Conservation (phyloP, 2,329 filamentous ascomycete species). For the Ceratocystis ficicola region DNA sequence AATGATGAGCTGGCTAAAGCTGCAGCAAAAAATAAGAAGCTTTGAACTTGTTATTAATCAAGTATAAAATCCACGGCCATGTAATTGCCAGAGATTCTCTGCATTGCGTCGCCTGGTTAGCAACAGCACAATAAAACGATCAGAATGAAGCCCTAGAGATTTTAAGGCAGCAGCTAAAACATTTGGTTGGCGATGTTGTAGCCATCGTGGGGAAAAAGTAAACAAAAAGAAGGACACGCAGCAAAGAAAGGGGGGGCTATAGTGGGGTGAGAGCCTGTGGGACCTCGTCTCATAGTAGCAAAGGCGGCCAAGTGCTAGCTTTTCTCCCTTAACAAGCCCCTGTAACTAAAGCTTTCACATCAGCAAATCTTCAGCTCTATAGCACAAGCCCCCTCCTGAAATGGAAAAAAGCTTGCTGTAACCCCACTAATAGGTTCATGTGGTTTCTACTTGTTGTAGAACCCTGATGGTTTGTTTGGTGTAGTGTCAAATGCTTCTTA, state of each 20-base stretch:
- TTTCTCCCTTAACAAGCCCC: too few species aligned
- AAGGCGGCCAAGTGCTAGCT: too few species aligned
- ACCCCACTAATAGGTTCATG: not conserved
- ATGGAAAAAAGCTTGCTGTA: not conserved
- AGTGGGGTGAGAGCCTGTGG: not conserved
- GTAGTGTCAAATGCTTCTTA: not conserved
- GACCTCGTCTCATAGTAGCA: not conserved
- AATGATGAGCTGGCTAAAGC: not conserved
- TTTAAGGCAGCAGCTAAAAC: not conserved
- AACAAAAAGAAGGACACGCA: conserved; percentile 4
- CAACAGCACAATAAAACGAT: not conserved
- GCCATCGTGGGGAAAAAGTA: not conserved
- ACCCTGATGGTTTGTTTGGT: not conserved
- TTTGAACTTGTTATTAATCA: not conserved
- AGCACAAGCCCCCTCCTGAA: not conserved
- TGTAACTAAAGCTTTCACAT: too few species aligned
- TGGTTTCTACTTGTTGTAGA: too few species aligned
- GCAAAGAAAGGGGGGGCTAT: not conserved
- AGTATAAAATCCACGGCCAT: not conserved
- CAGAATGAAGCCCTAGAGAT: not conserved
- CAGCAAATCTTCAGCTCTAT: too few species aligned
- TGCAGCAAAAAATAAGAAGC: not conserved
- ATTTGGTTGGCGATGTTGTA: not conserved
- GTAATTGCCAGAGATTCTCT: not conserved
- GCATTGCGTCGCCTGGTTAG: not conserved